Base-by-base conservation (phyloP, 1,139 yeast species). In the Taphrina betulina region DNA sequence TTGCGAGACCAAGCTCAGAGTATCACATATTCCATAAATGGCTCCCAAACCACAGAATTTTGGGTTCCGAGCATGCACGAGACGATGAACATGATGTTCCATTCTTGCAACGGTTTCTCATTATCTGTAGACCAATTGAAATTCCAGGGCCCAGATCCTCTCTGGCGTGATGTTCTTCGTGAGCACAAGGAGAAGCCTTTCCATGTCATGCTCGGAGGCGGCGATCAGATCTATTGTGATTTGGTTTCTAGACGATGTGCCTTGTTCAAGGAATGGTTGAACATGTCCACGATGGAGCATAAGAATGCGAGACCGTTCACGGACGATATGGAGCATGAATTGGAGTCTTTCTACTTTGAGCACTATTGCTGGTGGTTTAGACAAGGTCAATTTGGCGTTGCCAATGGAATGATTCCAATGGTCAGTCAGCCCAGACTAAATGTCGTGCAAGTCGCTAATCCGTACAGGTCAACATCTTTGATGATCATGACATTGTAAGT, bases 161-260 rank as follows among this genome's bases (percentile, higher is more conserved):
- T 90, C 63, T 92, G 97, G 97, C 76, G 73, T 52, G 96, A 92
- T 67, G 95, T 90, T 2, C 66, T 90, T 65, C 73, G 78, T 26
- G 80, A 81, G 62, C 95, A 89, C 67, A 62, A 66, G 5, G 58
- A 65, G 16, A 69, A 75, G 43, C 90, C 83, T 48, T 88, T 86
- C 71, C 96, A 92, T 67, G 96, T 88, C 3, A 89, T 90, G 95
- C 74, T 90, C 40, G 97, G 97, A 19, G 97, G 97, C 50, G 98
- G 98, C 31, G 98, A 92, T 69, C 98, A 92, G 71, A 78, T 92
- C 54, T 92, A 92, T 69, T 82, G 90, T 58, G 97, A 92, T 69
- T 76, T 89, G 2, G 81, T 92, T 63, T 85, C 83, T 67, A 65
- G 63, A 5, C 58, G 59, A 7, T 58, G 66, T 56, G 65, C 75